phyloP scores from a whole-genome alignment of 805 yeast species.

The Brettanomyces sp. region DNA sequence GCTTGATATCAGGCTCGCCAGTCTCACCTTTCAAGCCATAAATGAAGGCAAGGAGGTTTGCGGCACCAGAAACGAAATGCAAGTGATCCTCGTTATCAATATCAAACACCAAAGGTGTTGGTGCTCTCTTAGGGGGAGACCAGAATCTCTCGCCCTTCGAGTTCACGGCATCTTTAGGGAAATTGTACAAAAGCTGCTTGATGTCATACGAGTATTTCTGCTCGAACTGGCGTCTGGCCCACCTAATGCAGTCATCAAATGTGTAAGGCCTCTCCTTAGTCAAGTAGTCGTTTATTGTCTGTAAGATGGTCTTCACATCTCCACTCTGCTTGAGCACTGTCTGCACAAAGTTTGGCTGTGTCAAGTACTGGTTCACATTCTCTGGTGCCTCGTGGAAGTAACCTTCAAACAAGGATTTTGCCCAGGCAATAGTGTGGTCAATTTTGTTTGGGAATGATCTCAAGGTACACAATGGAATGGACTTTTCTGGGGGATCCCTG shows the following conservation, averaged over 20 bases:
- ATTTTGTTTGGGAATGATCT: slow-evolving; percentile 97
- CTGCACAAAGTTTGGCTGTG: slow-evolving; percentile 90
- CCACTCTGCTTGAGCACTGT: slow-evolving; percentile 84
- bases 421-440: slow-evolving; percentile 99
- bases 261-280: slow-evolving; percentile 68
- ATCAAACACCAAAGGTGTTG: slow-evolving; percentile 75
- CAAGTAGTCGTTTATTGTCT: slow-evolving; percentile 69
- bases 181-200: slow-evolving; percentile 81
- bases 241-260: slow-evolving; percentile 87
- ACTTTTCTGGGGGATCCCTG: slow-evolving; percentile 97
- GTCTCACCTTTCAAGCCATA: slow-evolving; percentile 79
- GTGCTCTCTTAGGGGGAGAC: slow-evolving; percentile 97
- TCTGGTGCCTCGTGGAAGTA: slow-evolving; percentile 87
- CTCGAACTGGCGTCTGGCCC: slow-evolving; percentile 93
- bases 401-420: slow-evolving; percentile 88
- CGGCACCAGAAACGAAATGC: slow-evolving; percentile 79
- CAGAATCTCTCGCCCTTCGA: slow-evolving; percentile 90
- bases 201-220: slow-evolving; percentile 78
- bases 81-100: slow-evolving; percentile 67
- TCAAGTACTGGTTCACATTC: slow-evolving; percentile 80
- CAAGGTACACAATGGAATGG: slow-evolving; percentile 93
- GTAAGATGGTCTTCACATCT: slow-evolving; percentile 79
- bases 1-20: slow-evolving; percentile 36
- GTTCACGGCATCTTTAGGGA: slow-evolving; percentile 90
- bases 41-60: slow-evolving; percentile 82